Conservation (phyloP, 2,329 filamentous ascomycete species). For the Penicillium sp. region DNA sequence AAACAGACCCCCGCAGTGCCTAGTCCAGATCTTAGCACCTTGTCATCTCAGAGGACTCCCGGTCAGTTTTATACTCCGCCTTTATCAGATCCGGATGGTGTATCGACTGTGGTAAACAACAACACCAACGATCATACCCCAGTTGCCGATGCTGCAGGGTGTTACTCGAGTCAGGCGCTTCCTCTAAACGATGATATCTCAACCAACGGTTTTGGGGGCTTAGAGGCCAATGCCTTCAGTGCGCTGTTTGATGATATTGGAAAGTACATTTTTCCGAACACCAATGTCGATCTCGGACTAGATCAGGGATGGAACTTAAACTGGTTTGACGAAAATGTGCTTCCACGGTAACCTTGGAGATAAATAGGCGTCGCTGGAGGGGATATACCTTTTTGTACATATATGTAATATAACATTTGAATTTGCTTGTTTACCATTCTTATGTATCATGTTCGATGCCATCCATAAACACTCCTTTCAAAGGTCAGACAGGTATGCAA, state of each 20-base stretch:
- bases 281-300: constrained; percentile 34
- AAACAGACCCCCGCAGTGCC: constrained; percentile 14
- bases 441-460: too few relatives aligned
- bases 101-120: not conserved
- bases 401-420: not conserved
- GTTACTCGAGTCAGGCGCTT: not conserved
- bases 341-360: not conserved
- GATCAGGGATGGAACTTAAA: constrained; percentile 43
- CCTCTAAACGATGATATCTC: constrained; percentile 12
- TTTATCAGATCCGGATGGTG: constrained; percentile 20
- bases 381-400: not conserved
- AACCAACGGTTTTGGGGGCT: constrained; percentile 17
- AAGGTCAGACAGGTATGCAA: too few relatives aligned
- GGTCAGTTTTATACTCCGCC: constrained; percentile 26
- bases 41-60: constrained; percentile 11
- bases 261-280: constrained; percentile 27
- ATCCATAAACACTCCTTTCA: too few relatives aligned
- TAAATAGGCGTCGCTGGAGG: not conserved
- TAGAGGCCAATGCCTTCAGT: constrained; percentile 25
- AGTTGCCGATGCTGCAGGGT: not conserved
- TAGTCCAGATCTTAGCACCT: not conserved
- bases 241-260: constrained; percentile 26
- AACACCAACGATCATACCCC: not conserved
- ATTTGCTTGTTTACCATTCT: too few relatives aligned
- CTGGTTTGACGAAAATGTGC: constrained; percentile 30